Conservation (phyloP, 768 basidiomycete species). For the Phlegmacium glaucopus region DNA sequence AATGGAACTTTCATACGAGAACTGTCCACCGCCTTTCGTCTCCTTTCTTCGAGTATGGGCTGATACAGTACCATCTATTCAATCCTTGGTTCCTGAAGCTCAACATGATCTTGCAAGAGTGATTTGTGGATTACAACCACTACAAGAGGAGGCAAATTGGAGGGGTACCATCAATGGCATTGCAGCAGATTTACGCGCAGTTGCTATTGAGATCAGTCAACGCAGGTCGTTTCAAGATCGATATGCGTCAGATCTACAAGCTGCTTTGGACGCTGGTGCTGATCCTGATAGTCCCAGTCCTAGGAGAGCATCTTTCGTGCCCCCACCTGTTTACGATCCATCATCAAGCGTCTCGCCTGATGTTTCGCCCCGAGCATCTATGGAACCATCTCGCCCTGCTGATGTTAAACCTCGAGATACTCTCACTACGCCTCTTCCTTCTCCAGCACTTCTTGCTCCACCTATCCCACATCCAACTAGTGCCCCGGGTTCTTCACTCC, state of each 20-base stretch:
- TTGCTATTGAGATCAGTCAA: slow-evolving; percentile 86
- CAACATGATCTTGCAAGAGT: slow-evolving; percentile 82
- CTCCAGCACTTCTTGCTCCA: slow-evolving; percentile 26
- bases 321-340: slow-evolving; percentile 63
- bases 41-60: slow-evolving; percentile 77
- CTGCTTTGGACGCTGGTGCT: slow-evolving; percentile 67
- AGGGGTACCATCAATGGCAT: slow-evolving; percentile 54
- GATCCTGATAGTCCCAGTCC: slow-evolving; percentile 23
- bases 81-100: slow-evolving; percentile 53
- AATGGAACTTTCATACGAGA: slow-evolving; percentile 56
- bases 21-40: slow-evolving; percentile 68
- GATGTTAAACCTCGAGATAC: slow-evolving; percentile 13
- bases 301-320: slow-evolving; percentile 62
- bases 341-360: slow-evolving; percentile 22
- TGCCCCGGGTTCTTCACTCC: slow-evolving; percentile 20
- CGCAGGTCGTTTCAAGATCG: slow-evolving; percentile 80
- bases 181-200: slow-evolving; percentile 77
- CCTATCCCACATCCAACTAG: slow-evolving; percentile 19
- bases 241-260: slow-evolving; percentile 72
- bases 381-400: slow-evolving; percentile 4
- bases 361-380: slow-evolving; percentile 4
- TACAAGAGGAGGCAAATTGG: slow-evolving; percentile 39
- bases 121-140: slow-evolving; percentile 62
- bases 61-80: slow-evolving; percentile 59
- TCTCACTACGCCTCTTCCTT: slow-evolving; percentile 29